Conservation (phyloP, 306 rosid species). For the Quercus agrifolia region DNA sequence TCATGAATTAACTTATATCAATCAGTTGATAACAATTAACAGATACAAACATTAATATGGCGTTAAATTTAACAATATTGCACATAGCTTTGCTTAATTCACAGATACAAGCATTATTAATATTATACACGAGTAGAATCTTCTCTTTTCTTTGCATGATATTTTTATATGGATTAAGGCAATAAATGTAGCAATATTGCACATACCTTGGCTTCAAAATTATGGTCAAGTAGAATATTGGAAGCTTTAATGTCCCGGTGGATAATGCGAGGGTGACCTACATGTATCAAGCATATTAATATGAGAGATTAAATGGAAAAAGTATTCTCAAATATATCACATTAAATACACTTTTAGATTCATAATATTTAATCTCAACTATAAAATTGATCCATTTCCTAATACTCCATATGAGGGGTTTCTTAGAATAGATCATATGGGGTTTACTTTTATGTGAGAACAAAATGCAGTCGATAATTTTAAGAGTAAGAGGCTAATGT, state of each 20-base stretch:
- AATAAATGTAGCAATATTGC: background rate
- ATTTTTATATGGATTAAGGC: background rate
- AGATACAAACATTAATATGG: background rate
- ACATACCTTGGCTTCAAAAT: constrained; percentile 79
- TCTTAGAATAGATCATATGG: no score
- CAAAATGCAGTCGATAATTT: background rate
- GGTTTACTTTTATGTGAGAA: no score
- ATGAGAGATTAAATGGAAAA: background rate
- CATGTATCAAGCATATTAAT: background rate
- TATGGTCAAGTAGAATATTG: constrained; percentile 72
- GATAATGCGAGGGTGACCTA: constrained; percentile 94
- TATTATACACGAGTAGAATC: no score
- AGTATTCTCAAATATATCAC: background rate
- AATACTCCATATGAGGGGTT: no score
- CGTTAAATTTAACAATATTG: background rate
- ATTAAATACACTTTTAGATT: no score
- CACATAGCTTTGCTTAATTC: constrained; percentile 57
- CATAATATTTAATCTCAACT: no score
- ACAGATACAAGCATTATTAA: no score
- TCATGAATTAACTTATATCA: background rate
- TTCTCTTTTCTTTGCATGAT: no score
- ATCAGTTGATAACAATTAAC: background rate
- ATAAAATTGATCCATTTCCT: no score
- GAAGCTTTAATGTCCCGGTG: constrained; percentile 86
- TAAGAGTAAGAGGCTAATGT: background rate